phyloP scores from a whole-genome alignment of 768 basidiomycete species.

The Xerocomus spinulosus region DNA sequence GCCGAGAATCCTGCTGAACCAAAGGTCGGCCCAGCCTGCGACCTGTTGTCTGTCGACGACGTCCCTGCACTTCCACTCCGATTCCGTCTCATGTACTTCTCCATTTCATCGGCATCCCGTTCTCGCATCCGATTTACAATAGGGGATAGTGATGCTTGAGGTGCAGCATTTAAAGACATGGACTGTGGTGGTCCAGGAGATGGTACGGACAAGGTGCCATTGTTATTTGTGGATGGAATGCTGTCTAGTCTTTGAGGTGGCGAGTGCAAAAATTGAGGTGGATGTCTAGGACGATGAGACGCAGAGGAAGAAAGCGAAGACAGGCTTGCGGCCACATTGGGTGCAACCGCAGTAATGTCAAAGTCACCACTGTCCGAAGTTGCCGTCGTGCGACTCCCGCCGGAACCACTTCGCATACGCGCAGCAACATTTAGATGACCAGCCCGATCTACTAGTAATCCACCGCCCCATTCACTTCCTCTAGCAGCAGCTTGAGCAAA shows the following conservation, averaged over 20 bases:
- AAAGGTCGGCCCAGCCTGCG: constrained; percentile 48
- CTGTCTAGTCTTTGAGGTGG: constrained; percentile 36
- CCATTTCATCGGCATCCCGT: constrained; percentile 82
- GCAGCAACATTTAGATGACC: constrained; percentile 42
- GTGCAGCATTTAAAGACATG: constrained; percentile 34
- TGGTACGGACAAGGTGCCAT: constrained; percentile 34
- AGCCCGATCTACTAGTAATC: constrained; percentile 38
- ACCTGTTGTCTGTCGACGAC: constrained; percentile 66
- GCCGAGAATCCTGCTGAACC: constrained; percentile 48
- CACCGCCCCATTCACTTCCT: constrained; percentile 56
- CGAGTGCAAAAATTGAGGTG: constrained; percentile 38
- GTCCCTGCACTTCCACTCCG: constrained; percentile 77
- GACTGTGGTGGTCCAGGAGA: constrained; percentile 37
- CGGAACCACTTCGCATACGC: constrained; percentile 76
- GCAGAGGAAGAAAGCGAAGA: constrained; percentile 62
- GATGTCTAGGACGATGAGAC: constrained; percentile 44
- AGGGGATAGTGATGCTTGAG: constrained; percentile 58
- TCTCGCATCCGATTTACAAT: constrained; percentile 78
- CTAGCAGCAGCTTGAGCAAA: constrained; percentile 69
- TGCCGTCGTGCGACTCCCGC: constrained; percentile 70
- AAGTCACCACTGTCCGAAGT: constrained; percentile 72
- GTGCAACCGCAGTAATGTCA: constrained; percentile 41
- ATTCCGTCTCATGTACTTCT: constrained; percentile 78
- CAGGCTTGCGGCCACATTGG: constrained; percentile 40
- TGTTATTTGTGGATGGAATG: constrained; percentile 31